A percentile compares a stretch with the other conserved stretches of the same genome.
Evolutionary conservation across 1,284 basidiomycete species (phyloP).

Genomic region (Pisolithus thermaeus): DNA sequence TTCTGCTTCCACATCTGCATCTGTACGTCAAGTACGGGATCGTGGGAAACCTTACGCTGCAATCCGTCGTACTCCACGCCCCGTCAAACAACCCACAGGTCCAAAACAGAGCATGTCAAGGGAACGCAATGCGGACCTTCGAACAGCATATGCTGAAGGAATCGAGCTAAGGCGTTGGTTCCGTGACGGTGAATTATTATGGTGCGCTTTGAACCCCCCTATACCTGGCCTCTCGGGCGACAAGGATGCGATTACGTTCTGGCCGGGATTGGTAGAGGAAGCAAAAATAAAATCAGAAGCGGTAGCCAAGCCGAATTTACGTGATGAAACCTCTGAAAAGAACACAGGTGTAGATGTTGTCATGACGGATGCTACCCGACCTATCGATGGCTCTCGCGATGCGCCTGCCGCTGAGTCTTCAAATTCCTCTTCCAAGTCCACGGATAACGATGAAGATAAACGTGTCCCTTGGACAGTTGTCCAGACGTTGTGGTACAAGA

Average conservation of each 20-base stretch:
- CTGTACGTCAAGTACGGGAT: constrained; percentile 17
- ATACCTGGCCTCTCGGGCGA: constrained; percentile 38
- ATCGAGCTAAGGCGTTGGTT: constrained; percentile 46
- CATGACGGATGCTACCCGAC: neutral
- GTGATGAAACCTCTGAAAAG: constrained; percentile 9
- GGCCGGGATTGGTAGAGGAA: constrained; percentile 68
- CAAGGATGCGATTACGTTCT: constrained; percentile 50
- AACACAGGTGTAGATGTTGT: constrained; percentile 5
- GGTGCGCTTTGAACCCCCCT: constrained; percentile 55
- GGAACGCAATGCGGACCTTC: constrained; percentile 56
- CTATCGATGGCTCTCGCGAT: neutral
- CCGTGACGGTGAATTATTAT: constrained; percentile 66
- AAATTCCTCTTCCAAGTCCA: neutral
- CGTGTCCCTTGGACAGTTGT: constrained; percentile 48
- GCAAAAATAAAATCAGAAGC: constrained; percentile 40
- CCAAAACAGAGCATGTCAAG: constrained; percentile 45
- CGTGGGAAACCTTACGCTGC: constrained; percentile 45
- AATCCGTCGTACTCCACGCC: constrained; percentile 47
- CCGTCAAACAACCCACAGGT: constrained; percentile 33
- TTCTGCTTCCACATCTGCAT: constrained; percentile 7
- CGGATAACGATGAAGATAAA: constrained; percentile 6
- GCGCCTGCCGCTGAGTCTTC: constrained; percentile 8
- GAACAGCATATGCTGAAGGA: constrained; percentile 39
- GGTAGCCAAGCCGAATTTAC: constrained; percentile 9
- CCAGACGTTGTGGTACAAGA: constrained; percentile 55